These are phyloP conservation scores for Solanum piurae DNA, from an alignment of 257 asterid species.

Conservation along the genomic window DNA sequence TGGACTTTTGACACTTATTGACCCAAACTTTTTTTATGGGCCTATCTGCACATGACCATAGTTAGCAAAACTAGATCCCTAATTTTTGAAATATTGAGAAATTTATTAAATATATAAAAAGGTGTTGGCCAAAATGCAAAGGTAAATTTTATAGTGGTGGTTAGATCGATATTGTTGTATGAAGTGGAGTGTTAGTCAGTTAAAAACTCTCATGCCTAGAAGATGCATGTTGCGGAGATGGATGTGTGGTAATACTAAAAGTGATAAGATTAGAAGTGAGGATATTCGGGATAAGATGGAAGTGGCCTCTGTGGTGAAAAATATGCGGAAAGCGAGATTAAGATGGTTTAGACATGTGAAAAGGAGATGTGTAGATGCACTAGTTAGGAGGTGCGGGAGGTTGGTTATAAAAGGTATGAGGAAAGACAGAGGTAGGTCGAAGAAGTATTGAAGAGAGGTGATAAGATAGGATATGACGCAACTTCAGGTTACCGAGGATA, in stretches of 20 bases:
- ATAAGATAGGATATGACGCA: no score
- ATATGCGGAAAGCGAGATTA: neutral
- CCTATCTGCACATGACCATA: neutral
- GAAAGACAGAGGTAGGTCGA: neutral
- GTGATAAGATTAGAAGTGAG: neutral
- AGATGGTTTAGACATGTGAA: neutral
- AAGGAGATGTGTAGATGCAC: neutral
- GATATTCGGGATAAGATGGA: neutral
- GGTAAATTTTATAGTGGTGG: neutral
- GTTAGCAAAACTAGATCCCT: neutral
- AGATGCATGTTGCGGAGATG: neutral
- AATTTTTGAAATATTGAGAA: neutral
- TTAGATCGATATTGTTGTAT: no score
- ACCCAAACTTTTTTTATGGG: neutral
- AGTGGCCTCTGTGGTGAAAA: neutral
- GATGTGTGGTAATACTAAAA: neutral
- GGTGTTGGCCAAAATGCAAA: neutral
- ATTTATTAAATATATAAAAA: no score
- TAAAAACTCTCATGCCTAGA: no score
- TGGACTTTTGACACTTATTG: neutral
- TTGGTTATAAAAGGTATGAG: neutral
- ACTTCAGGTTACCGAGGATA: no score
- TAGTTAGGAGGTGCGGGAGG: neutral
- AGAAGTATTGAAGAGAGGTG: no score
- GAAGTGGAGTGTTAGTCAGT: neutral